Evolutionary conservation across 2,329 filamentous ascomycete species (phyloP), one percentile per base, ranked within the genome.

Genomic region (Sphaerulina populicola): DNA sequence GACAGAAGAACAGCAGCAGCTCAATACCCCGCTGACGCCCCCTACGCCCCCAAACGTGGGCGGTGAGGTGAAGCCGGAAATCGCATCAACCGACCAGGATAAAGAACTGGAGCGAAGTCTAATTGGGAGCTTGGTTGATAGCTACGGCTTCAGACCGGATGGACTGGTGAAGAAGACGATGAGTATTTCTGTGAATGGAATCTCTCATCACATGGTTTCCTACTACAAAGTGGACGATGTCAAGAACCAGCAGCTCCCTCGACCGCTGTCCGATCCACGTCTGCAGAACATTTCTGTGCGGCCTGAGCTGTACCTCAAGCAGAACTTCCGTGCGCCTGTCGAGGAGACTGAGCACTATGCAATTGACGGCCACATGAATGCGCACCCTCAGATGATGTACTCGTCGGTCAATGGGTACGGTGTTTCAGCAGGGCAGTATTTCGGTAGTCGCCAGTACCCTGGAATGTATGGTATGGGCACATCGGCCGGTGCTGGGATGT

Each of bases 141-240:
- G 85, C 0, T 95, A 95, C 62, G 81, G 82, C 30, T 95, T 95
- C 76, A 93, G 93, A 63, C 75, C 81, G 11, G 79, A 81, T 1
- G 89, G 90, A 0, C 71, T 96, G 37, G 80, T 95, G 56, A 96
- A 96, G 76, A 95, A 95, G 74, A 95, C 89, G 0, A 89, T 95
- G 69, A 91, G 85, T 60, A 80, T 95, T 36, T 81, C 78, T 2
- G 81, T 85, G 45, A 77, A 83, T 23, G 85, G 85, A 2, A 78
- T 89, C 2, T 82, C 81, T 2, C 89, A 94, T 63, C 89, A 94
- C 62, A 72, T 96, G 46, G 88, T 95, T 37, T 90, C 85, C 12
- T 96, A 96, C 66, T 95, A 95, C 72, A 87, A 74, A 39, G 76
- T 91, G 9, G 81, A 87, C 5, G 88, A 95, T 64, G 85, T 89